These are phyloP conservation scores for Terana coerulea DNA, from an alignment of 768 basidiomycete genomes.

Conservation along the genomic window DNA sequence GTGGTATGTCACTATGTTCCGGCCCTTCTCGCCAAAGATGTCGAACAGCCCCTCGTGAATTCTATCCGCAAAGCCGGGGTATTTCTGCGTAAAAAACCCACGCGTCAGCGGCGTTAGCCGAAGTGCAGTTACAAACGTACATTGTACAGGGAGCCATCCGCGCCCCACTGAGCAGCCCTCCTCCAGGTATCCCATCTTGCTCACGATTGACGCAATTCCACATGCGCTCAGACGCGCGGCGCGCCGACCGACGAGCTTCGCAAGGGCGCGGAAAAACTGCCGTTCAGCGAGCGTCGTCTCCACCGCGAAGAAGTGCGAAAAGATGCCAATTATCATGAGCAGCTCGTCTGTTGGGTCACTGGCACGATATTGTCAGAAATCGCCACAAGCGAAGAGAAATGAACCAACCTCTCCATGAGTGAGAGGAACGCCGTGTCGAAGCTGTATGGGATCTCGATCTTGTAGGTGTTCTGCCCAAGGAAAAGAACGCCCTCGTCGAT, in stretches of 20 bases:
- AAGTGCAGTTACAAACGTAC: not conserved
- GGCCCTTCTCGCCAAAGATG: conserved; percentile 94
- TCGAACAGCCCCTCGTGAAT: conserved; percentile 92
- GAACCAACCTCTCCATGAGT: conserved; percentile 83
- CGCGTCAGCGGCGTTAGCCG: not conserved
- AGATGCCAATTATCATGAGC: conserved; percentile 95
- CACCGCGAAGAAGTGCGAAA: conserved; percentile 93
- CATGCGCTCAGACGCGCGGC: conserved; percentile 91
- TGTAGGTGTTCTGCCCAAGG: conserved; percentile 98
- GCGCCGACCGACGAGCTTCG: conserved; percentile 83
- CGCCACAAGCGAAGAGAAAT: not conserved
- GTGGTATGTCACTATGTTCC: conserved; percentile 73
- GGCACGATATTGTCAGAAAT: conserved; percentile 10
- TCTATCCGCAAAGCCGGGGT: conserved; percentile 90
- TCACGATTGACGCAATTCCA: conserved; percentile 94
- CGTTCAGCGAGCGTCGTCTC: conserved; percentile 96
- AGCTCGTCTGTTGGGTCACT: conserved; percentile 97
- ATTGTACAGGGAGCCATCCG: conserved; percentile 63
- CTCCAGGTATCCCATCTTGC: conserved; percentile 91
- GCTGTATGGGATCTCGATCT: conserved; percentile 88
- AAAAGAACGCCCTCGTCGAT: conserved; percentile 97
- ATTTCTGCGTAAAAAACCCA: conserved; percentile 61
- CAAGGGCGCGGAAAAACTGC: conserved; percentile 94
- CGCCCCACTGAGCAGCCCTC: conserved; percentile 88
- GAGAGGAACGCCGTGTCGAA: conserved; percentile 98